Evolutionary conservation across 768 basidiomycete species (phyloP).

Genomic region (Pleurotus salmoneostramineus): DNA sequence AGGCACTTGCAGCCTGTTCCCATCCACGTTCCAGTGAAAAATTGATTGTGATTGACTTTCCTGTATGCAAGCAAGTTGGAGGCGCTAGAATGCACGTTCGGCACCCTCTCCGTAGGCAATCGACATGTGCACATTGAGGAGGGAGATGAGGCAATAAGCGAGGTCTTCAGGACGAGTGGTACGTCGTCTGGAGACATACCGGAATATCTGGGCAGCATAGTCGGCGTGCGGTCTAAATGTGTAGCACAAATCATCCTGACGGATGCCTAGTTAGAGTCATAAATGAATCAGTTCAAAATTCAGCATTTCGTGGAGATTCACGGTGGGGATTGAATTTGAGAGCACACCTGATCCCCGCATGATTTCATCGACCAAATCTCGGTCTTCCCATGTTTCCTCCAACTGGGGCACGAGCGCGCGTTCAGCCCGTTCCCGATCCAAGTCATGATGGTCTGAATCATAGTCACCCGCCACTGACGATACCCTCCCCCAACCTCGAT

Average conservation of each 20-base stretch:
- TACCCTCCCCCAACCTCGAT: neutral
- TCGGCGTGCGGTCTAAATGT: neutral
- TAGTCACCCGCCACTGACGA: neutral
- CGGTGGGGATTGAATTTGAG: too few relatives aligned
- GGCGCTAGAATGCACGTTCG: neutral
- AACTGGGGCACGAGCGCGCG: too few relatives aligned
- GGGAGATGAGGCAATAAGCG: neutral
- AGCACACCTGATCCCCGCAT: too few relatives aligned
- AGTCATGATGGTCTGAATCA: neutral
- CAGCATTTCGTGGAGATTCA: too few relatives aligned
- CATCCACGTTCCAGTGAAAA: neutral
- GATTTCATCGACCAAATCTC: too few relatives aligned
- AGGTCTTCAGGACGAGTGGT: neutral
- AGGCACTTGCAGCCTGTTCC: too few relatives aligned
- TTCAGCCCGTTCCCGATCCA: too few relatives aligned
- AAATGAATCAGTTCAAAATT: too few relatives aligned
- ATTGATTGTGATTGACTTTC: neutral
- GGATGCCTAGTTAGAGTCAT: neutral
- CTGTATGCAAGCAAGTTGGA: neutral
- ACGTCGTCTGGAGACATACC: neutral
- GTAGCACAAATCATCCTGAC: neutral
- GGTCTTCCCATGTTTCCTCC: too few relatives aligned
- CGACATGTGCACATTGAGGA: neutral
- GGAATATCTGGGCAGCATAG: neutral
- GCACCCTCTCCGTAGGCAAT: slow-evolving; percentile 1